Base-by-base conservation (phyloP, 108 stramenopile species). In the Nannochloropsis salina region DNA sequence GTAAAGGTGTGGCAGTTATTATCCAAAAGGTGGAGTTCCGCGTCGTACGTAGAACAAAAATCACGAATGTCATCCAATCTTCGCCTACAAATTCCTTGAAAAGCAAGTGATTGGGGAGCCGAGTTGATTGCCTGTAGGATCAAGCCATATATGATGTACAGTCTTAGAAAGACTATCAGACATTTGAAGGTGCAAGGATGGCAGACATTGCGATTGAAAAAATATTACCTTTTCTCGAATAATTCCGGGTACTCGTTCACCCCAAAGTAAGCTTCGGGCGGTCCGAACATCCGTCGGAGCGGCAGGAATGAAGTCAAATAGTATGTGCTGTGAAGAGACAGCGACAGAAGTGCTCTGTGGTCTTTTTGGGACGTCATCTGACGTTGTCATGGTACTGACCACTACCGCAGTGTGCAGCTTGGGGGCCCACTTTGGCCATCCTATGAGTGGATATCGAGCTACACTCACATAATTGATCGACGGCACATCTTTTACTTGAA, bases 221-320 rank as follows among this genome's bases (percentile, higher is more conserved):
- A 31, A 31, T 31, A 31, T 74, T n/a, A 74, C 61, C 6, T 74
- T 74, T 74, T 74, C 61, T n/a, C 61, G 61, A 74, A 74, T 6
- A 3, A 74, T 74, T 1, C 61, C 61, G n/a, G 61, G 61, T 3
- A 74, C 61, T 74, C 20, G 4, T n/a, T 74, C 20, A 15, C 61
- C 61, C 61, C 61, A n/a, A 8, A 74, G n/a, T 6, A 74, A 74
- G 61, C 20, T 74, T 74, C 20, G 15, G 61, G 8, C 61, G 4
- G 61, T 74, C 8, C 20, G n/a, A 8, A 74, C n/a, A 15, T 74
- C 8, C n/a, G 61, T 74, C 15, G 61, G 20, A 74, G 61, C 15
- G n/a, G n/a, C 61, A n/a, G 61, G 61, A 6, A 74, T 74, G 61
- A 74, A 74, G 61, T 74, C 61, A 74, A 74, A 74, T n/a, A 74